A percentile compares a stretch with the other conserved stretches of the same genome.
Conservation (phyloP, 192 early-diverging fungal genomes). For the Helicostylum pulchrum region DNA sequence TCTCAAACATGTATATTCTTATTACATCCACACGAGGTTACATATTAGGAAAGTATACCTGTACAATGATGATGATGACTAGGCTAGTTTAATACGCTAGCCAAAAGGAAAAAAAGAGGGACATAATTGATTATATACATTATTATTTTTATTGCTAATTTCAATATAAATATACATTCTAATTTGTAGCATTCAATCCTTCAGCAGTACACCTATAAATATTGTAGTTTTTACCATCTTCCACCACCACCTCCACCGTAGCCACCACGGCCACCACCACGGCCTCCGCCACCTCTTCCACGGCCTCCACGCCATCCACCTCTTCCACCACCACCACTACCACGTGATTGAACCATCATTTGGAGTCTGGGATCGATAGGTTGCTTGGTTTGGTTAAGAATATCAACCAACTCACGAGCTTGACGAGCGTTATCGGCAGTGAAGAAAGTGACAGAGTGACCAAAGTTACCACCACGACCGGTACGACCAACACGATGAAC, state of each 20-base stretch:
- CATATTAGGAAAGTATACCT: too few species aligned
- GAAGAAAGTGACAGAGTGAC: slow-evolving; percentile 93
- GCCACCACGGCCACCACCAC: slow-evolving; percentile 33
- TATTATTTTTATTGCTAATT: too few species aligned
- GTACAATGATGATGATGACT: too few species aligned
- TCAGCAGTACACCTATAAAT: too few species aligned
- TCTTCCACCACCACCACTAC: slow-evolving; percentile 35
- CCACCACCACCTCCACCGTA: slow-evolving; percentile 48
- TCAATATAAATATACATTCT: too few species aligned
- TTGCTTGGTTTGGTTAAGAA: slow-evolving; percentile 90
- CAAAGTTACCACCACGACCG: slow-evolving; percentile 87
- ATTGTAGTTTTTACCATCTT: slow-evolving; percentile 17
- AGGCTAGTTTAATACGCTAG: too few species aligned
- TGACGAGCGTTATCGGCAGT: slow-evolving; percentile 82
- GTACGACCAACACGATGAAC: slow-evolving; percentile 96
- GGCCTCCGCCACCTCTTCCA: slow-evolving; percentile 28
- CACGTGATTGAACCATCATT: slow-evolving; percentile 54
- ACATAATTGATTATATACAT: too few species aligned
- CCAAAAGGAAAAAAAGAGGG: too few species aligned
- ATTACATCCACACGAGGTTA: too few species aligned
- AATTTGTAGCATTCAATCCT: too few species aligned
- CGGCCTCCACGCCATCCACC: slow-evolving; percentile 24
- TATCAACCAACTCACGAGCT: slow-evolving; percentile 80
- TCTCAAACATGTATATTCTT: too few species aligned
- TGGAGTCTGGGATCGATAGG: slow-evolving; percentile 77